A percentile compares a stretch with the other conserved stretches of the same genome.
Evolutionary conservation across 1,284 basidiomycete species (phyloP).

Genomic region (Coniferiporia weirii): DNA sequence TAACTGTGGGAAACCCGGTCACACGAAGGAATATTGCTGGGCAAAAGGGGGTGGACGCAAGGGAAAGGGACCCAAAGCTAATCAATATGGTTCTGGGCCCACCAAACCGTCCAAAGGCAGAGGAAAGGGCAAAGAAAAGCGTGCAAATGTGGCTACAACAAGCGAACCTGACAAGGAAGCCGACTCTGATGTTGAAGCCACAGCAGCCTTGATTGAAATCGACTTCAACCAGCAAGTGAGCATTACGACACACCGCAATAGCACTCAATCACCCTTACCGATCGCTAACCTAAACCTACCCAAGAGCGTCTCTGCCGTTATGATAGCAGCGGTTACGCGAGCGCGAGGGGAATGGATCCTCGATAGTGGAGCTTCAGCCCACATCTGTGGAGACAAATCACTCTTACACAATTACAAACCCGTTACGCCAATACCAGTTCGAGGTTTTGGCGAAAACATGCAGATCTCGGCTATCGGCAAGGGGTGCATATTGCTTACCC

Average conservation of each 20-base stretch:
- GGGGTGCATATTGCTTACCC: neutral
- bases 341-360: neutral
- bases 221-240: neutral
- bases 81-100: no score
- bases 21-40: neutral
- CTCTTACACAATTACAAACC: neutral
- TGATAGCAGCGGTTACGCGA: neutral
- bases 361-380: neutral
- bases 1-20: neutral
- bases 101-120: no score
- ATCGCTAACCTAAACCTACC: neutral
- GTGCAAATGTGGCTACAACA: no score
- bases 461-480: neutral
- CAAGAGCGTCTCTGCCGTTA: no score
- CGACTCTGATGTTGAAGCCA: no score
- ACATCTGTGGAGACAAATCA: neutral
- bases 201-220: no score
- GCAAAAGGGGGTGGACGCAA: neutral
- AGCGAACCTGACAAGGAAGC: no score
- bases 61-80: neutral
- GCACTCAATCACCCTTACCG: neutral
- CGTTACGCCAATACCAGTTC: neutral
- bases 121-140: no score
- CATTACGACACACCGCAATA: neutral
- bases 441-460: neutral